These are phyloP conservation scores for Anthracocystis panici-leucophaei DNA, from an alignment of 1,284 basidiomycete genomes.

Conservation along the genomic window DNA sequence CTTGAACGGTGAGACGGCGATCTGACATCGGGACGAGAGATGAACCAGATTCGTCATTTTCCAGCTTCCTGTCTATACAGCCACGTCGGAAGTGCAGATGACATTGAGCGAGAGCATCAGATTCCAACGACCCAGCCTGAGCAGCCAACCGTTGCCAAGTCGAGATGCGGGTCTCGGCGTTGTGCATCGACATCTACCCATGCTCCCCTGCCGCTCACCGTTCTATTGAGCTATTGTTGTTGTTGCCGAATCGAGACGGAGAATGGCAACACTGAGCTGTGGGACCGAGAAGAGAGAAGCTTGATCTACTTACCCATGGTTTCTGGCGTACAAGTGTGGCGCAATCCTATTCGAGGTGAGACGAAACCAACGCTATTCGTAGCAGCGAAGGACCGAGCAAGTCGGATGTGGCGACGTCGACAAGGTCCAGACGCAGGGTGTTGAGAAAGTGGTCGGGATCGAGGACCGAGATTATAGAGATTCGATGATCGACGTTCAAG, in stretches of 20 bases:
- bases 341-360: no score
- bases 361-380: no score
- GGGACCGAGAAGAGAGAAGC: background rate
- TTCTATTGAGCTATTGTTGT: background rate
- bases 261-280: background rate
- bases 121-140: no score
- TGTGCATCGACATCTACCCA: background rate
- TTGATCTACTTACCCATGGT: conserved; percentile 4
- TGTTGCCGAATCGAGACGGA: background rate
- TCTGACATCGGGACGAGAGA: conserved; percentile 3
- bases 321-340: no score
- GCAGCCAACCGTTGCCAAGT: background rate
- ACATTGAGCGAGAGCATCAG: no score
- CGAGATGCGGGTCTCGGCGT: background rate
- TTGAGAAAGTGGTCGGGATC: no score
- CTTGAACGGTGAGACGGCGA: no score
- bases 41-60: background rate
- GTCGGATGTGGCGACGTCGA: no score
- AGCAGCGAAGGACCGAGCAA: no score
- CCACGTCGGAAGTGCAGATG: background rate
- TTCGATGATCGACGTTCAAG: no score
- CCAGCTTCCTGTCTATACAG: background rate
- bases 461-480: no score
- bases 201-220: background rate
- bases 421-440: no score